A percentile compares a stretch with the other conserved stretches of the same genome.
Conservation (phyloP, 345 rosid species). For the Capsella bursapastoris region DNA sequence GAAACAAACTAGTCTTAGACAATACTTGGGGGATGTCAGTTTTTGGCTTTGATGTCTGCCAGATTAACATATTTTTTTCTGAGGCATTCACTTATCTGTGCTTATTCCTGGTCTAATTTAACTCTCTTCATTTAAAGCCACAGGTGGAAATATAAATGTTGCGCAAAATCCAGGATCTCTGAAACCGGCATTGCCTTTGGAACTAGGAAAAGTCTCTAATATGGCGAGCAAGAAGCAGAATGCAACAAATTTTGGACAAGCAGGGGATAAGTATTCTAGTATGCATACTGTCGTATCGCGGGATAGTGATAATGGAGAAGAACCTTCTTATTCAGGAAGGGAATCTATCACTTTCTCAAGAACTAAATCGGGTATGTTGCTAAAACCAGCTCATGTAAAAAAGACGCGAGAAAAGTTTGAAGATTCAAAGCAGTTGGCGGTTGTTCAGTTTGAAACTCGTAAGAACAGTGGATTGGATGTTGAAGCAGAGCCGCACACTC, state of each 20-base stretch:
- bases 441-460: slow-evolving; percentile 51
- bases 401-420: slow-evolving; percentile 62
- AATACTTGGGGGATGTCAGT: neutral
- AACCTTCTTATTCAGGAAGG: slow-evolving; percentile 50
- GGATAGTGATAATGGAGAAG: slow-evolving; percentile 60
- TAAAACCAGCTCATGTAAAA: slow-evolving; percentile 77
- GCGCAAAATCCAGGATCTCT: slow-evolving; percentile 51
- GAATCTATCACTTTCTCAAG: slow-evolving; percentile 73
- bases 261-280: slow-evolving; percentile 47
- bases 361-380: slow-evolving; percentile 89
- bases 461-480: slow-evolving; percentile 38
- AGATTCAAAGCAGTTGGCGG: slow-evolving; percentile 50
- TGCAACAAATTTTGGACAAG: slow-evolving; percentile 47
- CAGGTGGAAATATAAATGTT: slow-evolving; percentile 62
- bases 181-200: slow-evolving; percentile 34
- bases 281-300: slow-evolving; percentile 47
- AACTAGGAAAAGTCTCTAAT: slow-evolving; percentile 23
- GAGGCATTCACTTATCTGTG: slow-evolving; percentile 2
- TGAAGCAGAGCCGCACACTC: slow-evolving; percentile 43
- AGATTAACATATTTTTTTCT: neutral
- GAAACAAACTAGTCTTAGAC: slow-evolving; percentile 3
- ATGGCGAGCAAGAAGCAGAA: slow-evolving; percentile 49
- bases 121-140: slow-evolving; percentile 54
- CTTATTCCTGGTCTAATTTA: slow-evolving; percentile 37
- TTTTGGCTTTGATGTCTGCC: slow-evolving; percentile 4